phyloP scores from a whole-genome alignment of 2,329 filamentous ascomycete species.

The Stagonosporopsis vannaccii region DNA sequence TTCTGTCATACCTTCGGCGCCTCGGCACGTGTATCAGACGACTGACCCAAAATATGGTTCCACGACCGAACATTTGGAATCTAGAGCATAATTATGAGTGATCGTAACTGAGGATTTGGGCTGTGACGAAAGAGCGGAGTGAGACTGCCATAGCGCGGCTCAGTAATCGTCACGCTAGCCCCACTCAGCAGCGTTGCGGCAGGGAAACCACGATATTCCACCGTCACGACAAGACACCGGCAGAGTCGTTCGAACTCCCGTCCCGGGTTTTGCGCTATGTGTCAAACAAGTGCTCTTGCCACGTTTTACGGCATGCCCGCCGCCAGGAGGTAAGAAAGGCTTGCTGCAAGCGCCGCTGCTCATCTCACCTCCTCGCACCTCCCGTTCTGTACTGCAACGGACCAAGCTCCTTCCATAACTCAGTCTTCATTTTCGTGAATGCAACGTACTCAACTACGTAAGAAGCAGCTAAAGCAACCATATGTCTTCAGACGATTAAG shows the following conservation, averaged over 20 bases:
- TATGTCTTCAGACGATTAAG: not conserved
- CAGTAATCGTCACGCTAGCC: conserved; percentile 17
- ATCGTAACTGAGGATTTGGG: not conserved
- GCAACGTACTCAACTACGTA: not conserved
- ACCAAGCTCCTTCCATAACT: not conserved
- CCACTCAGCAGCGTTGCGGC: not conserved
- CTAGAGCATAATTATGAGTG: conserved; percentile 3
- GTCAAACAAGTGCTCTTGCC: not conserved
- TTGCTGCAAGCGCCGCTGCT: conserved; percentile 3
- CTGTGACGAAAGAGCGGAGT: conserved; percentile 18
- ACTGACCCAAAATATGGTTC: not conserved
- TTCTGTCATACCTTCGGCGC: not conserved
- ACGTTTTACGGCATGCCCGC: conserved; percentile 7
- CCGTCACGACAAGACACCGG: conserved; percentile 3
- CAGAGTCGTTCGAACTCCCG: not conserved
- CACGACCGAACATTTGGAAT: not conserved
- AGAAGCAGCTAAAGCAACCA: not conserved
- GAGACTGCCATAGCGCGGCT: conserved; percentile 11
- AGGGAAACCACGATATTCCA: not conserved
- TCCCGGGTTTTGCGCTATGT: not conserved
- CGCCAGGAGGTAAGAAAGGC: not conserved
- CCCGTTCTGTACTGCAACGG: not conserved
- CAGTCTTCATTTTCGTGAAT: not conserved
- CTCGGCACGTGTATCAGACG: not conserved
- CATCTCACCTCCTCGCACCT: not conserved